These are phyloP conservation scores for Starmerella vitae DNA, from an alignment of 805 yeast species.

Conservation along the genomic window DNA sequence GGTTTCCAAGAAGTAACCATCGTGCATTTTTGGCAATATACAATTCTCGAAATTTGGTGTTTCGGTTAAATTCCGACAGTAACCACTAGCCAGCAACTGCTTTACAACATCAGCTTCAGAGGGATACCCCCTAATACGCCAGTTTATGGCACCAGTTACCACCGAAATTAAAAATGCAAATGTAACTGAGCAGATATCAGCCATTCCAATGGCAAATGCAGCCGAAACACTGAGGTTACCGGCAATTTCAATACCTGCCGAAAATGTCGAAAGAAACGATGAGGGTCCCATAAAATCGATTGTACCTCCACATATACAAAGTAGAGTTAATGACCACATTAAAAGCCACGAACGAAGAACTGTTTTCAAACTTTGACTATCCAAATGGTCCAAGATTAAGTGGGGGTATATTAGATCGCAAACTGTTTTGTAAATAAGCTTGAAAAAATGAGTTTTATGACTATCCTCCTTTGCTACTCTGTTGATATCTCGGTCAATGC, in stretches of 20 bases:
- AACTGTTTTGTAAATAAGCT: neutral
- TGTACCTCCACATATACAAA: slow-evolving; percentile 15
- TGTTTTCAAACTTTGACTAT: slow-evolving; percentile 17
- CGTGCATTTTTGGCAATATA: slow-evolving; percentile 13
- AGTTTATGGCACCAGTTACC: slow-evolving; percentile 21
- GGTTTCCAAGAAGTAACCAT: slow-evolving; percentile 20
- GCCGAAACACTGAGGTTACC: slow-evolving; percentile 22
- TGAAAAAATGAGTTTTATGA: neutral
- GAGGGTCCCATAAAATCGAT: slow-evolving; percentile 23
- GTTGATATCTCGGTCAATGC: slow-evolving; percentile 3
- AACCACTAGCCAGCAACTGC: slow-evolving; percentile 16
- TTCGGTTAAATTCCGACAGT: slow-evolving; percentile 15
- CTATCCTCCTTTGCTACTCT: slow-evolving; percentile 1
- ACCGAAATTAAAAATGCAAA: slow-evolving; percentile 18
- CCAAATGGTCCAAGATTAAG: slow-evolving; percentile 21
- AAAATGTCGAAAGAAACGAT: slow-evolving; percentile 20
- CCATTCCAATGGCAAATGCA: slow-evolving; percentile 14
- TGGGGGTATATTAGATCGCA: slow-evolving; percentile 12
- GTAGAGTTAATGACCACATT: slow-evolving; percentile 20
- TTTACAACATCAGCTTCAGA: slow-evolving; percentile 8
- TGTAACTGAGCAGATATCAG: slow-evolving; percentile 10
- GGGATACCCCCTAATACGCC: slow-evolving; percentile 20
- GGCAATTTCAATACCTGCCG: slow-evolving; percentile 20
- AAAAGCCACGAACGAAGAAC: slow-evolving; percentile 22
- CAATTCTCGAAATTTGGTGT: slow-evolving; percentile 12